These are phyloP conservation scores for Penicillium sp. DNA, from an alignment of 2,329 filamentous ascomycete species.

Conservation along the genomic window DNA sequence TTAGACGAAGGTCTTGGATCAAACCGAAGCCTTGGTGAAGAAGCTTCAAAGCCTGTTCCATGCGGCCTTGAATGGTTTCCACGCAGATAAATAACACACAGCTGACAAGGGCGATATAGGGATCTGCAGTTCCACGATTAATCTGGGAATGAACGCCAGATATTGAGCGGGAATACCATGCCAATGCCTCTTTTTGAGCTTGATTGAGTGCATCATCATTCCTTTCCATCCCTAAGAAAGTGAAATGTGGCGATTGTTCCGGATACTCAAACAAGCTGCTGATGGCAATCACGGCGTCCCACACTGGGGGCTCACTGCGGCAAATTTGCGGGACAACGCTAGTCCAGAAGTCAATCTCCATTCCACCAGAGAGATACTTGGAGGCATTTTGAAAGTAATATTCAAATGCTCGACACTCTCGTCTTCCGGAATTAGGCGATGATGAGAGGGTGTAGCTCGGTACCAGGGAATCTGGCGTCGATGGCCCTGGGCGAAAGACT, in stretches of 20 bases:
- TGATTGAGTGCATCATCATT: background rate
- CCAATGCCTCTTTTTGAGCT: conserved; percentile 24
- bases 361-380: conserved; percentile 12
- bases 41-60: conserved; percentile 27
- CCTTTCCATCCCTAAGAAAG: conserved; percentile 1
- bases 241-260: conserved; percentile 13
- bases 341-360: conserved; percentile 26
- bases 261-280: conserved; percentile 24
- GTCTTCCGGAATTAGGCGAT: conserved; percentile 8
- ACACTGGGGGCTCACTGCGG: conserved; percentile 26
- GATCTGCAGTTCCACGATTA: conserved; percentile 21
- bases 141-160: conserved; percentile 27
- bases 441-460: background rate
- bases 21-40: conserved; percentile 30
- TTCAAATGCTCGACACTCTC: conserved; percentile 28
- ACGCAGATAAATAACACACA: conserved; percentile 39
- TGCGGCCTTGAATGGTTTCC: conserved; percentile 28
- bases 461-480: background rate
- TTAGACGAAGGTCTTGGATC: conserved; percentile 23
- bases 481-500: conserved; percentile 1
- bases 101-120: conserved; percentile 32
- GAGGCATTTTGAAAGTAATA: conserved; percentile 26
- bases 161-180: conserved; percentile 38
- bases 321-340: conserved; percentile 22
- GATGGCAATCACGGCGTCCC: conserved; percentile 28